phyloP scores from a whole-genome alignment of 1,284 basidiomycete species.

The Ustilago xerochloae region DNA sequence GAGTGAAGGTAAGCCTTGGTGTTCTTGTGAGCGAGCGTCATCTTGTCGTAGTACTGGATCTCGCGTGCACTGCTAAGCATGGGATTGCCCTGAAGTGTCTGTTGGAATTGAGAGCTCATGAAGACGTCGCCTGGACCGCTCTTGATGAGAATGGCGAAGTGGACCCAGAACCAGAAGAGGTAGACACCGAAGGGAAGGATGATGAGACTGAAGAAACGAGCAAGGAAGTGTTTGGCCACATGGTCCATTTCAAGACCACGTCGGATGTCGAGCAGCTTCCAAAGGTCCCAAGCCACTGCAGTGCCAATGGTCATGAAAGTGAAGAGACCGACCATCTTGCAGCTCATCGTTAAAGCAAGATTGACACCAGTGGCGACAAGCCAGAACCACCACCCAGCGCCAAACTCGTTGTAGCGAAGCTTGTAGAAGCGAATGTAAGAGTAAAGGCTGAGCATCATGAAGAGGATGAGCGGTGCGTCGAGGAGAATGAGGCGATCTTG shows the following conservation, averaged over 20 bases:
- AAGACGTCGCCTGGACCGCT: slow-evolving; percentile 94
- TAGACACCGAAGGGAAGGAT: slow-evolving; percentile 88
- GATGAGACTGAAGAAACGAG: slow-evolving; percentile 88
- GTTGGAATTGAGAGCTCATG: slow-evolving; percentile 98
- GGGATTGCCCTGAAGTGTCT: slow-evolving; percentile 91
- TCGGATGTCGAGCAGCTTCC: slow-evolving; percentile 90
- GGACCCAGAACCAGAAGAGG: slow-evolving; percentile 94
- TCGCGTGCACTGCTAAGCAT: slow-evolving; percentile 89
- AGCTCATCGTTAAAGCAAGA: slow-evolving; percentile 94
- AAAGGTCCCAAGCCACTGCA: slow-evolving; percentile 91
- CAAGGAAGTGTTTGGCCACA: slow-evolving; percentile 88
- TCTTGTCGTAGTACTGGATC: slow-evolving; percentile 88
- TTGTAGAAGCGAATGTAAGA: slow-evolving; percentile 97
- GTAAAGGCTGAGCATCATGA: slow-evolving; percentile 92
- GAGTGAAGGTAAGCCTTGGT: slow-evolving; percentile 94
- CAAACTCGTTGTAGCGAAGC: slow-evolving; percentile 78
- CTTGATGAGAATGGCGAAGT: slow-evolving; percentile 88
- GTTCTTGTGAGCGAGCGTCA: slow-evolving; percentile 89
- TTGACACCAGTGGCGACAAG: slow-evolving; percentile 87
- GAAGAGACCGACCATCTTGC: slow-evolving; percentile 97
- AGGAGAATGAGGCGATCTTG: slow-evolving; percentile 96
- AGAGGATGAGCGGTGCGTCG: slow-evolving; percentile 93
- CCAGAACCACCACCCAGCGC: slow-evolving; percentile 88
- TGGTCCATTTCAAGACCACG: slow-evolving; percentile 78
- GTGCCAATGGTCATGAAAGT: slow-evolving; percentile 89